Conservation (phyloP, 1,284 basidiomycete species). For the Apiotrichum siamense region DNA sequence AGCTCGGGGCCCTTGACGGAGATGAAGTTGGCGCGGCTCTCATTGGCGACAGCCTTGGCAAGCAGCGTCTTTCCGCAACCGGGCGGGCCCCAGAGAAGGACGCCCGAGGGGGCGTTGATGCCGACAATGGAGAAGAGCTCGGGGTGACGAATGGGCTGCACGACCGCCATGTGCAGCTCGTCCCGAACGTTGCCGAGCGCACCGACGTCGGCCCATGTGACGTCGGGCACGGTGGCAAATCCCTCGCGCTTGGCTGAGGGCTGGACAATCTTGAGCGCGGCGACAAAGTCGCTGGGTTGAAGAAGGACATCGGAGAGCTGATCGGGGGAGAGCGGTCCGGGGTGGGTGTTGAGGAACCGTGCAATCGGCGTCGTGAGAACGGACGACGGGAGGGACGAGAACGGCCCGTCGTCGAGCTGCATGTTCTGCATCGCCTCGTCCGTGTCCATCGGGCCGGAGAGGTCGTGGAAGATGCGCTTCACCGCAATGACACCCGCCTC, state of each 20-base stretch:
- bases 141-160: slow-evolving; percentile 86
- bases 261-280: slow-evolving; percentile 78
- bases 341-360: slow-evolving; percentile 80
- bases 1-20: slow-evolving; percentile 95
- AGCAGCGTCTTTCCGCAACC: slow-evolving; percentile 95
- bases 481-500: slow-evolving; percentile 94
- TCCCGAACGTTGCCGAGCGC: slow-evolving; percentile 78
- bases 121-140: slow-evolving; percentile 83
- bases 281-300: slow-evolving; percentile 68
- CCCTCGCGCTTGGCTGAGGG: slow-evolving; percentile 96
- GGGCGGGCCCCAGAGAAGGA: slow-evolving; percentile 95
- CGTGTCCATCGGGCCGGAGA: slow-evolving; percentile 49
- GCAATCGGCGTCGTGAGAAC: slow-evolving; percentile 66
- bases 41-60: slow-evolving; percentile 95
- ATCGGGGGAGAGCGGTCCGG: slow-evolving; percentile 62
- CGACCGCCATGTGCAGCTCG: slow-evolving; percentile 94
- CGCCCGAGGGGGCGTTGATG: slow-evolving; percentile 80
- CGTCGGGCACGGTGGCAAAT: slow-evolving; percentile 92
- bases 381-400: slow-evolving; percentile 41
- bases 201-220: slow-evolving; percentile 93
- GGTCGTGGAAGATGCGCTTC: slow-evolving; percentile 81
- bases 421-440: slow-evolving; percentile 21
- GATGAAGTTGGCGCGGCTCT: slow-evolving; percentile 90
- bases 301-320: slow-evolving; percentile 78
- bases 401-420: slow-evolving; percentile 33